Conservation (phyloP, 768 basidiomycete genomes). For the Kwoniella sp. region DNA sequence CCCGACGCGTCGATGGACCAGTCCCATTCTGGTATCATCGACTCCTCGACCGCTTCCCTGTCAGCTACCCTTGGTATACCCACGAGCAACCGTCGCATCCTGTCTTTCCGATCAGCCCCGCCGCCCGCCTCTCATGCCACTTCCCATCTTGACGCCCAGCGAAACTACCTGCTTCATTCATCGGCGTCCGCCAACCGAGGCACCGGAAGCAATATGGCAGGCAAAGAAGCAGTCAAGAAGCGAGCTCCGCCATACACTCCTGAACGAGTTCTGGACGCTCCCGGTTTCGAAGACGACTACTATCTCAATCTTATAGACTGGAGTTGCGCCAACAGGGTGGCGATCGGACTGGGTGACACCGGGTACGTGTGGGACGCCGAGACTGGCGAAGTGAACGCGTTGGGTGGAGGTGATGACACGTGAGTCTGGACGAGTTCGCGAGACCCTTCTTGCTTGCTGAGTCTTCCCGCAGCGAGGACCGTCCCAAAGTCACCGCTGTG, state of each 20-base stretch:
- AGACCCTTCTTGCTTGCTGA: not conserved
- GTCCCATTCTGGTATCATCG: constrained; percentile 11
- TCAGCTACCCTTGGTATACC: constrained; percentile 37
- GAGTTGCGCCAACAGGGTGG: constrained; percentile 79
- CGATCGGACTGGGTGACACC: constrained; percentile 77
- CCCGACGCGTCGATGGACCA: constrained; percentile 24
- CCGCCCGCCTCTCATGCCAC: constrained; percentile 30
- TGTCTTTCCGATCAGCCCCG: constrained; percentile 40
- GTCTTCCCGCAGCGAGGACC: constrained; percentile 25
- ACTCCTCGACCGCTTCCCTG: constrained; percentile 29
- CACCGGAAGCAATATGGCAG: constrained; percentile 13
- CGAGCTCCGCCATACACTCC: constrained; percentile 81
- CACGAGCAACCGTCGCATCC: constrained; percentile 23
- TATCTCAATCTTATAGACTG: constrained; percentile 92
- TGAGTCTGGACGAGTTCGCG: constrained; percentile 4
- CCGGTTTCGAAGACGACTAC: constrained; percentile 80
- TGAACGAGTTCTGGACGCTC: constrained; percentile 91
- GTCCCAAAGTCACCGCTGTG: constrained; percentile 40
- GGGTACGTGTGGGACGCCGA: constrained; percentile 95
- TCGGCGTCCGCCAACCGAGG: constrained; percentile 28
- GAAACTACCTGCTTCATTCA: constrained; percentile 35
- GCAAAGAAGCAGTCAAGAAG: constrained; percentile 51
- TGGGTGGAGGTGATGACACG: constrained; percentile 28
- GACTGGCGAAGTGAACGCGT: constrained; percentile 71
- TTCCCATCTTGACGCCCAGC: constrained; percentile 34